Percentiles rank a stretch among this genome's conserved stretches.
Evolutionary conservation across 208 protist species (phyloP).

Genomic region (Wallacemonas sp.): DNA sequence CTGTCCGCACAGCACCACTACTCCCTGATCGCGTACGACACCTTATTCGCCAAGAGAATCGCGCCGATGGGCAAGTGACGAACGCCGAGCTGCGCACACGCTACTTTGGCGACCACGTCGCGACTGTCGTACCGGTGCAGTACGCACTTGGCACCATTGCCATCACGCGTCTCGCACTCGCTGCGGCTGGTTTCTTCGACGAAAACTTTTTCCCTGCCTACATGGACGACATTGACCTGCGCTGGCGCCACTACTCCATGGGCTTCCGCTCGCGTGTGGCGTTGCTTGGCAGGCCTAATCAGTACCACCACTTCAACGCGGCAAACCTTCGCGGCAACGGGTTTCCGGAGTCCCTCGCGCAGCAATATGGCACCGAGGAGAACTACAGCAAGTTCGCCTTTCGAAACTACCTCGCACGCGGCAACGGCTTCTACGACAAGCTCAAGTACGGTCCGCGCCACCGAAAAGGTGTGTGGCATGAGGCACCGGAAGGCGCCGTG

Average conservation of each 20-base stretch:
- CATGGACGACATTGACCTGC: conserved; percentile 40
- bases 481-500: conserved; percentile 3
- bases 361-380: conserved; percentile 18
- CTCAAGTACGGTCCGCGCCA: conserved; percentile 20
- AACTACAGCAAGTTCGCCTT: conserved; percentile 23
- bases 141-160: conserved; percentile 12
- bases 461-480: conserved; percentile 2
- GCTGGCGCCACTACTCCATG: conserved; percentile 9
- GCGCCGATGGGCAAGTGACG: neutral
- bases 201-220: conserved; percentile 47
- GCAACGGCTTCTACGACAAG: conserved; percentile 6
- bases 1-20: conserved; percentile 28
- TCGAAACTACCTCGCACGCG: neutral
- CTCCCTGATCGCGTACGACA: conserved; percentile 39
- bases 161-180: conserved; percentile 30
- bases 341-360: neutral
- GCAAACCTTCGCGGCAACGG: conserved; percentile 15
- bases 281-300: neutral
- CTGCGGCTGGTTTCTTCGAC: conserved; percentile 32
- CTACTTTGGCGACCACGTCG: conserved; percentile 25
- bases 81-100: conserved; percentile 3
- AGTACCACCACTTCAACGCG: conserved; percentile 25
- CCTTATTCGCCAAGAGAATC: conserved; percentile 18
- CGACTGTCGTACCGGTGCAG: conserved; percentile 15
- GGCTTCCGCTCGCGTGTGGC: conserved; percentile 4